phyloP scores from a whole-genome alignment of 805 yeast genomes.

The Metschnikowia lachancei region DNA sequence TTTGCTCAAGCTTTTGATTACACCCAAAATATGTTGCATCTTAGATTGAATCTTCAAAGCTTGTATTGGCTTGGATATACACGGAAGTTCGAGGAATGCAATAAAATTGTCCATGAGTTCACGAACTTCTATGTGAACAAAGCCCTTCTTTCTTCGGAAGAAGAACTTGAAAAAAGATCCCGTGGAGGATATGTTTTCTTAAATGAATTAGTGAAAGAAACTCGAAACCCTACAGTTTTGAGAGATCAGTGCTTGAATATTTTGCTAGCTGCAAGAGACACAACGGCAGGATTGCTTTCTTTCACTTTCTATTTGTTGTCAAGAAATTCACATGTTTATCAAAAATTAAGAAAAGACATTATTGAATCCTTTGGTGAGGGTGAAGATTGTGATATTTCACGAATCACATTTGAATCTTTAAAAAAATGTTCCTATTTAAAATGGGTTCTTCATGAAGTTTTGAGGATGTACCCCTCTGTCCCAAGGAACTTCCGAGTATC shows the following conservation, averaged over 20 bases:
- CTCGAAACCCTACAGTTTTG: constrained; percentile 45
- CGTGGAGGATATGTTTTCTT: constrained; percentile 46
- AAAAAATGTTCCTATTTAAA: constrained; percentile 48
- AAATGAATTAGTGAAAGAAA: constrained; percentile 47
- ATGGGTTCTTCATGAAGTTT: constrained; percentile 46
- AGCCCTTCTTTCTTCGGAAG: constrained; percentile 33
- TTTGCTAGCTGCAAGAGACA: constrained; percentile 55
- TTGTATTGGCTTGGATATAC: constrained; percentile 15
- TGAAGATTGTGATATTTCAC: constrained; percentile 32
- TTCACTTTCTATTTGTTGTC: constrained; percentile 45
- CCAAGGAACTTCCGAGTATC: constrained; percentile 49
- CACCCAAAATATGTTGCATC: constrained; percentile 15
- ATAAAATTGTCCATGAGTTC: constrained; percentile 16
- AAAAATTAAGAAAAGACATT: constrained; percentile 38
- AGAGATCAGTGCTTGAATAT: constrained; percentile 52
- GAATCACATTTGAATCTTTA: constrained; percentile 47
- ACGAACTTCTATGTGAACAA: constrained; percentile 35
- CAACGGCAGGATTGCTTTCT: constrained; percentile 51
- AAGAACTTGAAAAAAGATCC: constrained; percentile 31
- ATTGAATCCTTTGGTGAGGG: constrained; percentile 33
- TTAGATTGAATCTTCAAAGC: constrained; percentile 15
- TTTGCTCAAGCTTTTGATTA: constrained; percentile 18
- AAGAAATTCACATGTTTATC: constrained; percentile 39
- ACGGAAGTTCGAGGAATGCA: constrained; percentile 14
- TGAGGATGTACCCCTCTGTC: constrained; percentile 52